Conservation (phyloP, 225 moss, liverwort and hornwort species). For the Bryoerythrophyllum caledonicum region DNA sequence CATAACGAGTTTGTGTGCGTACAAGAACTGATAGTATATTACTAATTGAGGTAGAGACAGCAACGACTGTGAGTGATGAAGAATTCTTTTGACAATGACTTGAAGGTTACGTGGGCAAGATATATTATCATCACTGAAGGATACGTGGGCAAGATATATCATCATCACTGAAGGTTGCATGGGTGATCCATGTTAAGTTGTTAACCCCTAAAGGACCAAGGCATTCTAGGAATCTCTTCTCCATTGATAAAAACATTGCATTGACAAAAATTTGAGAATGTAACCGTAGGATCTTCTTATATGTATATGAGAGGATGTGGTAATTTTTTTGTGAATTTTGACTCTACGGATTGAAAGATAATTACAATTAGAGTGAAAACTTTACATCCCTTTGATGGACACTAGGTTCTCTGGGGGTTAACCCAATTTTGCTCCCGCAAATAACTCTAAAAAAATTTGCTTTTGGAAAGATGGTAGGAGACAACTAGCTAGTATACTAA, state of each 20-base stretch:
- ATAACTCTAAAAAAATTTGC: not conserved
- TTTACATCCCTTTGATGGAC: too few species aligned
- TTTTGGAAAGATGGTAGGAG: not conserved
- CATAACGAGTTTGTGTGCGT: conserved; percentile 25
- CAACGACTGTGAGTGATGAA: conserved; percentile 1
- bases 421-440: not conserved
- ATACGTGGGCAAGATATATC: not conserved
- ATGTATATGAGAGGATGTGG: too few species aligned
- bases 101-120: not conserved
- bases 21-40: not conserved
- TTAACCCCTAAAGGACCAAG: too few species aligned
- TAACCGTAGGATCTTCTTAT: too few species aligned
- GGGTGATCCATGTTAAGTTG: not conserved
- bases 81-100: conserved; percentile 14
- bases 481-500: too few species aligned
- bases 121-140: not conserved
- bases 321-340: too few species aligned
- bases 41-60: conserved; percentile 10
- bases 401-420: too few species aligned
- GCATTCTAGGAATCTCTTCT: too few species aligned
- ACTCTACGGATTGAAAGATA: too few species aligned
- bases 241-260: too few species aligned
- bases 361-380: too few species aligned
- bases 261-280: too few species aligned
- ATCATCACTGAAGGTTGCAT: not conserved